Conservation (phyloP, 768 basidiomycete species). For the Pleurotus tuber-regium region DNA sequence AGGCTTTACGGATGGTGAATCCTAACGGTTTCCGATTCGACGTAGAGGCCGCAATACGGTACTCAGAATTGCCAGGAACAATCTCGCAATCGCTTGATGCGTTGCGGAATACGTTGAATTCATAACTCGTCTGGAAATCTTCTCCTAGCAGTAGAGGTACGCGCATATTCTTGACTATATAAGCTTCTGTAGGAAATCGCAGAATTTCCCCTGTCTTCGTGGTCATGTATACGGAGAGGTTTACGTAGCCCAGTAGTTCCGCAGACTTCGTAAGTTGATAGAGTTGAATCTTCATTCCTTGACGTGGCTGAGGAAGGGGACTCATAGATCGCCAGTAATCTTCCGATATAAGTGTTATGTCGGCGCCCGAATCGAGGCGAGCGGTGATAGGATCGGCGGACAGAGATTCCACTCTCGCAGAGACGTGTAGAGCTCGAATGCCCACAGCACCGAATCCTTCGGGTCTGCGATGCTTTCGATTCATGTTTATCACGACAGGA, state of each 20-base stretch:
- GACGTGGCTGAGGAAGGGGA: no score
- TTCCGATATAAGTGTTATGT: no score
- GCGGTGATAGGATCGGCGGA: background rate
- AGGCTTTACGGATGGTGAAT: conserved; percentile 3
- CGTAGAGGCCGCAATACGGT: conserved; percentile 10
- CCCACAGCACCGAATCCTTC: conserved; percentile 1
- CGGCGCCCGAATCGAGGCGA: conserved; percentile 12
- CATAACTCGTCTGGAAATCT: no score
- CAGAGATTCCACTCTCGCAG: background rate
- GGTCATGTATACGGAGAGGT: conserved; percentile 2
- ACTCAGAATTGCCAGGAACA: background rate
- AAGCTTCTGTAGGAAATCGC: conserved; percentile 18
- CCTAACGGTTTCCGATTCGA: conserved; percentile 2
- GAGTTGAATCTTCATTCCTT: no score
- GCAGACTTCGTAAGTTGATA: no score
- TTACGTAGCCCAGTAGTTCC: background rate
- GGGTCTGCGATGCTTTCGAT: background rate
- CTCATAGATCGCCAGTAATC: no score
- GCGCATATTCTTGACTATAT: conserved; percentile 22
- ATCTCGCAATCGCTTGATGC: conserved; percentile 10
- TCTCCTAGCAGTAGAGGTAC: conserved; percentile 25
- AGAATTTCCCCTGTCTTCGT: conserved; percentile 9
- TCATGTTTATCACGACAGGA: background rate
- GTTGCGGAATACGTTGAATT: conserved; percentile 13
- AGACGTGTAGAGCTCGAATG: conserved; percentile 5